Percentiles rank a stretch among this genome's conserved stretches.
Evolutionary conservation across 768 basidiomycete genomes (phyloP).

Genomic region (Lactarius pseudohatsudake): DNA sequence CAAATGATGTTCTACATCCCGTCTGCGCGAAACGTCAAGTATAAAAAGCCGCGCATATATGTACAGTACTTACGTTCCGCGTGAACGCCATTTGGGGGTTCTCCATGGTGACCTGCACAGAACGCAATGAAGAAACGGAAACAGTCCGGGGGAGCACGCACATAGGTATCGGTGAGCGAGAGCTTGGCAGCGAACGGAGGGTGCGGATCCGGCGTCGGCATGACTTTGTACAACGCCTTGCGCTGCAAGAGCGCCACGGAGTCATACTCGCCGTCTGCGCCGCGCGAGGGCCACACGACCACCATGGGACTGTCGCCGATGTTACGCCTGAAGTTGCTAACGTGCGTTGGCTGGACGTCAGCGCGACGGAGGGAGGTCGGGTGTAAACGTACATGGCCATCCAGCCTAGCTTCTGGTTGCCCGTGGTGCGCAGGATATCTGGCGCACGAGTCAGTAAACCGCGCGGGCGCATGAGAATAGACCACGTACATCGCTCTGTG

Average conservation of each 20-base stretch:
- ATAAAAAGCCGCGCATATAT: too few relatives aligned
- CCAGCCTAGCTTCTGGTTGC: too few relatives aligned
- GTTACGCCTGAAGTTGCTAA: conserved; percentile 55
- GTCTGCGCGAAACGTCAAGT: conserved; percentile 33
- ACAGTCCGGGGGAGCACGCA: conserved; percentile 31
- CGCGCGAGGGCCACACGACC: conserved; percentile 65
- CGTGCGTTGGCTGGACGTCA: neutral
- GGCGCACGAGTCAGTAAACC: too few relatives aligned
- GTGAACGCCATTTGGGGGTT: conserved; percentile 22
- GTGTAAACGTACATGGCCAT: too few relatives aligned
- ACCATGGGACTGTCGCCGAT: conserved; percentile 67
- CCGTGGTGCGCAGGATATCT: too few relatives aligned
- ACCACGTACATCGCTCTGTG: too few relatives aligned
- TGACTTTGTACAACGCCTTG: conserved; percentile 47
- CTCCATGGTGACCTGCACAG: neutral
- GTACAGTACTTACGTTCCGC: neutral
- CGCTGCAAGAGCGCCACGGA: conserved; percentile 66
- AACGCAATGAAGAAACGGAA: neutral
- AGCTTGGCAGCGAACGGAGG: conserved; percentile 54
- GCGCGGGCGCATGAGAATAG: too few relatives aligned
- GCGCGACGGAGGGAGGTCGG: too few relatives aligned
- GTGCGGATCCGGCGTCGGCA: conserved; percentile 54
- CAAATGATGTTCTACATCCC: too few relatives aligned
- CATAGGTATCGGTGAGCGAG: conserved; percentile 35
- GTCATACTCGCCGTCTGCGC: conserved; percentile 40